Evolutionary conservation across 2,329 filamentous ascomycete genomes (phyloP), one percentile per base, ranked within the genome.

Genomic region (Allantophomopsis cytisporea): DNA sequence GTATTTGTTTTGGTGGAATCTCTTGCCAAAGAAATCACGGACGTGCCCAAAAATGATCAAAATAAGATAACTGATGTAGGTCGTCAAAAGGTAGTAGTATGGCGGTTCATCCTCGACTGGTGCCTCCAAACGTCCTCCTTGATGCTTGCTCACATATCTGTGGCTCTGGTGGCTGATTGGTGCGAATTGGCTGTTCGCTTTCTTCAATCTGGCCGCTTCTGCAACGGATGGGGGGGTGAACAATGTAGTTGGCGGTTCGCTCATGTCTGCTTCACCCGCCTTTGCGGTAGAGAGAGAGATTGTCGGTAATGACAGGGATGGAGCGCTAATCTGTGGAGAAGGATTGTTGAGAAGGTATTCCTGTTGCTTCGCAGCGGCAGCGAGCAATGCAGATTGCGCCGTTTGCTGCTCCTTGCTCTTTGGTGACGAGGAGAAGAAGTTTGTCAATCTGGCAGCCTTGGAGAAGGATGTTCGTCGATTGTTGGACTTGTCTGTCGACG

Each of bases 31-130:
- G 64, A 95, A 96, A 60, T 98, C 91, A 57, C 89, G 80, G 44
- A 95, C 78, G 57, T 98, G 91, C 41, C 91, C 91, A 47, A 95
- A 88, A 48, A 91, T 77, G 57, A 98, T 96, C 53, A 98, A 74
- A 50, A 96, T 80, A 47, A 98, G 73, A 61, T 98, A 98, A 64
- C 87, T 95, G 62, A 98, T 85, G 68, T 98, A 98, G 54, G 91
- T 98, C 30, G 91, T 96, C 50, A 98, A 73, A 53, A 98, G 76
- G 64, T 84, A 95, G 69, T 88, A 96, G 65, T 95, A 96, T 14
- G 89, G 86, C 33, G 91, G 89, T 60, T 95, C 89, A 55, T 98
- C 91, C 57, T 94, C 85, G 43, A 96, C 68, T 5, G 89, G 88
- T 31, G 86, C 75, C 35, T 79, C 77, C 42, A 96, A 81, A 31